phyloP scores from a whole-genome alignment of 352 stramenopile species.

The Albugo candida region DNA sequence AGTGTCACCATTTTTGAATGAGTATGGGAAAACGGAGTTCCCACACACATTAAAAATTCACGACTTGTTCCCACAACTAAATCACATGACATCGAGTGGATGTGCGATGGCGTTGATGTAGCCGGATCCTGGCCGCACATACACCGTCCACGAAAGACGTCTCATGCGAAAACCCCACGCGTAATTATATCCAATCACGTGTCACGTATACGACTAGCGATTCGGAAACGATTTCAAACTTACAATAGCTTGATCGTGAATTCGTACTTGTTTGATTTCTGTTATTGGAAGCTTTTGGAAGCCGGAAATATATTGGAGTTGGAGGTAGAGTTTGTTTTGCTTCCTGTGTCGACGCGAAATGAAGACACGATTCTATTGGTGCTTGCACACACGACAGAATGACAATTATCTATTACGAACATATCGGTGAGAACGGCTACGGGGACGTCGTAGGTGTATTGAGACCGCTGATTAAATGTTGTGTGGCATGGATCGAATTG shows the following conservation, averaged over 20 bases:
- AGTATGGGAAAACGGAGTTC: slow-evolving; percentile 91
- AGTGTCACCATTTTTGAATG: slow-evolving; percentile 93
- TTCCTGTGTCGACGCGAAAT: slow-evolving; percentile 85
- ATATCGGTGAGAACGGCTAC: slow-evolving; percentile 84
- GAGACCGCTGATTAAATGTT: slow-evolving; percentile 85
- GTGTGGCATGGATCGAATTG: slow-evolving; percentile 82
- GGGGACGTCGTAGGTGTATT: slow-evolving; percentile 86
- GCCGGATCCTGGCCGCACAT: slow-evolving; percentile 85
- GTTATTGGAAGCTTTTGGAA: slow-evolving; percentile 49
- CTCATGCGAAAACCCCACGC: slow-evolving; percentile 85
- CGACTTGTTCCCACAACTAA: slow-evolving; percentile 86
- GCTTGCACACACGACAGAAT: slow-evolving; percentile 85
- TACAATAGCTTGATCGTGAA: slow-evolving; percentile 84
- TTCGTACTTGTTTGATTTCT: slow-evolving; percentile 49
- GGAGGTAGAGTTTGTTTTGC: too few species aligned
- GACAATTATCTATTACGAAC: slow-evolving; percentile 89
- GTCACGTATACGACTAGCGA: slow-evolving; percentile 90
- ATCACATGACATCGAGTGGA: slow-evolving; percentile 88
- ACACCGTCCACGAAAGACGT: slow-evolving; percentile 83
- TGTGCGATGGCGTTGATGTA: slow-evolving; percentile 91
- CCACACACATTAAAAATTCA: slow-evolving; percentile 91
- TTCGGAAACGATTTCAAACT: slow-evolving; percentile 84
- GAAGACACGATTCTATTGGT: slow-evolving; percentile 87
- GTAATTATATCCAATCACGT: slow-evolving; percentile 67
- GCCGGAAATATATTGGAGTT: slow-evolving; percentile 27